Percentiles rank a stretch among this genome's conserved stretches.
Evolutionary conservation across 352 stramenopile species (phyloP).

Genomic region (Phytophthora fragariaefolia): DNA sequence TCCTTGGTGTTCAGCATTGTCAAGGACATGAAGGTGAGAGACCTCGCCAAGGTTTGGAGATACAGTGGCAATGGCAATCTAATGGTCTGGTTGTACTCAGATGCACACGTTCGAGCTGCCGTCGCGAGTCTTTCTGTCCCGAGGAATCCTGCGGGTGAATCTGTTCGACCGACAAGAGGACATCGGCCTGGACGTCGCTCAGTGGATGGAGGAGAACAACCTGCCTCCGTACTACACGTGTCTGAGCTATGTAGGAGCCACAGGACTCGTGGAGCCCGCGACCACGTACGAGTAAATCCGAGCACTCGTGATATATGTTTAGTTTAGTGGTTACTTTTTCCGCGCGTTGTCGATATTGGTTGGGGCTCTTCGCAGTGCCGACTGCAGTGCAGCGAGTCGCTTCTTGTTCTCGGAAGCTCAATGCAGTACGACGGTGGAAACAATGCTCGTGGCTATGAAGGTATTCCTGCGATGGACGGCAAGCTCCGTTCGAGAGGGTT

Average conservation of each 20-base stretch:
- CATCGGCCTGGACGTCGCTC: constrained; percentile 54
- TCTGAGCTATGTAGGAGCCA: constrained; percentile 72
- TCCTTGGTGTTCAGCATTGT: constrained; percentile 59
- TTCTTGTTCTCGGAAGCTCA: neutral
- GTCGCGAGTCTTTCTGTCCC: constrained; percentile 48
- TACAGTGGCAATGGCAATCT: neutral
- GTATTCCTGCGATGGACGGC: constrained; percentile 12
- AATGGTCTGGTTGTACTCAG: constrained; percentile 20
- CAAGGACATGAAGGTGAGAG: constrained; percentile 62
- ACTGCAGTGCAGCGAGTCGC: constrained; percentile 7
- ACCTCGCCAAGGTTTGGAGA: too few relatives aligned
- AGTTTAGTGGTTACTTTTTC: constrained; percentile 29
- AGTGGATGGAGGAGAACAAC: constrained; percentile 58
- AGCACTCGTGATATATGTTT: constrained; percentile 25
- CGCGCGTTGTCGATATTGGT: constrained; percentile 5
- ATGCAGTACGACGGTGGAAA: constrained; percentile 46
- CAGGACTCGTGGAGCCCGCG: constrained; percentile 35
- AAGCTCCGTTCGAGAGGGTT: constrained; percentile 19
- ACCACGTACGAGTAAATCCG: constrained; percentile 6
- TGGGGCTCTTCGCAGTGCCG: constrained; percentile 7
- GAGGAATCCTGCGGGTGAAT: constrained; percentile 62
- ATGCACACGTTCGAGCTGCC: constrained; percentile 67
- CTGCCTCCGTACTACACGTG: constrained; percentile 76
- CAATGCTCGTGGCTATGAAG: constrained; percentile 27
- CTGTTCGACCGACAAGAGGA: constrained; percentile 65